Evolutionary conservation across 73 alveolate genomes (phyloP), one percentile per base, ranked within the genome.

Genomic region (Paramecium sexaurelia): DNA sequence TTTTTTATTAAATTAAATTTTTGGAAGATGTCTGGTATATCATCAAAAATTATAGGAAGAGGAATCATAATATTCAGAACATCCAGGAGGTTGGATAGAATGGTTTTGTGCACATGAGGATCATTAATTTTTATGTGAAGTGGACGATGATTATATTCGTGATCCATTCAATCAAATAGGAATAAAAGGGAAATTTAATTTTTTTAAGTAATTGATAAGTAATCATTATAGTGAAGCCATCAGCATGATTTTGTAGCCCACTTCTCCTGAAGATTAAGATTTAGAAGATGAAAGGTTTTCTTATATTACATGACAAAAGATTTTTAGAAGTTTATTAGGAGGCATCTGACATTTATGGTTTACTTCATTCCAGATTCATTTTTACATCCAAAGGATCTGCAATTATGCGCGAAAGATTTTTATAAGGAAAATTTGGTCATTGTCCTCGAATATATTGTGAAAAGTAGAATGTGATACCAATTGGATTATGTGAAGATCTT

Each of bases 391-490:
- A 94, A 92, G 99, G 99, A 55, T 71, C 94, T 29, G 94, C 94
- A 83, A 93, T 91, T 19, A 95, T 95, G 97, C 85, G 91, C 37
- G 96, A 94, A 85, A 94, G 92, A 95, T 95, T 84, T 85, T 75
- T 95, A 55, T 75, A 84, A 75, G 97, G 96, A 13, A 87, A 71
- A 43, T 95, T 95, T 93, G 99, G 99, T 6, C 71, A 93, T 83
- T 97, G 99, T 94, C 99, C 99, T n/a, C 43, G 99, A 73, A 98
- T 97, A 3, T 91, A 96, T 33, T 97, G 99, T 55, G 99, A 97
- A 55, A 95, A 95, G 90, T 96, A 97, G 66, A 87, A 95, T 55
- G 98, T 96, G 9, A 86, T 97, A 6, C 99, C 99, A 39, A 93
- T 95, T n/a, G 99, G 98, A 45, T 61, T 97, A 87, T 86, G 96